Evolutionary conservation across 139 green algal species (phyloP).

Genomic region (Penium margaritaceum): DNA sequence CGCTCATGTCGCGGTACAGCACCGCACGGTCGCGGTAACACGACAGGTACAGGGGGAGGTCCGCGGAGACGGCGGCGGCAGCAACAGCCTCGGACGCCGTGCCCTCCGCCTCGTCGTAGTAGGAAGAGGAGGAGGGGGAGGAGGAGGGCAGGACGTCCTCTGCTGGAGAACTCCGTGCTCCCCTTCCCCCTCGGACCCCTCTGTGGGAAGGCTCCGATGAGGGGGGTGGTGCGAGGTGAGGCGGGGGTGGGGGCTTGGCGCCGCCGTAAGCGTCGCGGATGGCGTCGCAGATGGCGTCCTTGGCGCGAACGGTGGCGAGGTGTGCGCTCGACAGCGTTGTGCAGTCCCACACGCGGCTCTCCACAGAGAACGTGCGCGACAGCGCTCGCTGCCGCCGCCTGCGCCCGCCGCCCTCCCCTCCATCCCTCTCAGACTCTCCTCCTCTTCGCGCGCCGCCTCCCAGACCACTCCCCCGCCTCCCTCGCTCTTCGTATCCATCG

Average conservation of each 20-base stretch:
- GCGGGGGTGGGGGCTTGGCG: slow-evolving; percentile 57
- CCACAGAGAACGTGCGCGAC: slow-evolving; percentile 54
- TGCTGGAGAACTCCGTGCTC: no score
- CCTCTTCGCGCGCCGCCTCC: no score
- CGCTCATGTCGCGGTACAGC: slow-evolving; percentile 78
- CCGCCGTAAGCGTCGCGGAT: slow-evolving; percentile 54
- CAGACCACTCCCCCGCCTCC: not conserved
- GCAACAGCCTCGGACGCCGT: no score
- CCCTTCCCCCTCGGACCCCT: no score
- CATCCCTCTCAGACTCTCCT: not conserved
- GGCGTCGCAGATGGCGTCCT: slow-evolving; percentile 79
- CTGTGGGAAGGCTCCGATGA: no score
- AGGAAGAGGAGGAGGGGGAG: no score
- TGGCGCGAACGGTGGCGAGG: slow-evolving; percentile 33
- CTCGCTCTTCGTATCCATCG: not conserved
- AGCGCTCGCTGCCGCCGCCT: not conserved
- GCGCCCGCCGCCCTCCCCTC: not conserved
- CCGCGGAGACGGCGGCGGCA: slow-evolving; percentile 41
- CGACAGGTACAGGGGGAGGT: slow-evolving; percentile 72
- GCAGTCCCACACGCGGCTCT: slow-evolving; percentile 61
- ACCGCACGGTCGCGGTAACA: slow-evolving; percentile 57
- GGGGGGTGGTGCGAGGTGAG: not conserved
- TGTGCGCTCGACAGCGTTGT: slow-evolving; percentile 49
- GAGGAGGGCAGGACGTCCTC: no score
- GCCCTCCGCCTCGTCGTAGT: no score